Evolutionary conservation across 306 rosid genomes (phyloP).

Genomic region (Canavalia gladiata): DNA sequence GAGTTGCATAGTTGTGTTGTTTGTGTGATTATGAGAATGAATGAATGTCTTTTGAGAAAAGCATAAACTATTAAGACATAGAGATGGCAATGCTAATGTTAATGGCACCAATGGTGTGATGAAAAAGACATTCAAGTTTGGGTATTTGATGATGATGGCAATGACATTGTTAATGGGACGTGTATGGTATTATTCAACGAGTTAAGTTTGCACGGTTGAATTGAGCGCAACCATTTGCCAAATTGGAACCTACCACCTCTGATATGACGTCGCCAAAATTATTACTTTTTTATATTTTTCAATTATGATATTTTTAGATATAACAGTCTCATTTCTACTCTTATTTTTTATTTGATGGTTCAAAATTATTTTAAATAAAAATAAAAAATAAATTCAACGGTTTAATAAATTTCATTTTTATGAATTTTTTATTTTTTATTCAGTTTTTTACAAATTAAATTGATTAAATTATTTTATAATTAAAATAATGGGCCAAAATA

Average conservation of each 20-base stretch:
- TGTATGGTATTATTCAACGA: constrained; percentile 54
- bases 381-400: too few species aligned
- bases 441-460: too few species aligned
- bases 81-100: constrained; percentile 34
- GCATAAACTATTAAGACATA: constrained; percentile 39
- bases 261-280: constrained; percentile 39
- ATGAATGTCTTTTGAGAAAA: background rate
- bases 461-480: too few species aligned
- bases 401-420: too few species aligned
- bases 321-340: too few species aligned
- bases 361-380: too few species aligned
- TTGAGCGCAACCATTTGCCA: constrained; percentile 51
- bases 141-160: constrained; percentile 39
- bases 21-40: background rate
- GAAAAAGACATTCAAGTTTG: constrained; percentile 20
- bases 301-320: too few species aligned
- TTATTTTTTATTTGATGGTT: too few species aligned
- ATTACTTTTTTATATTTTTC: background rate
- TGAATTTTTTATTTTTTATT: too few species aligned
- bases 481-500: too few species aligned
- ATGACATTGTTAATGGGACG: constrained; percentile 2
- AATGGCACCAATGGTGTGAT: background rate
- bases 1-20: constrained; percentile 55
- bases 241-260: constrained; percentile 54
- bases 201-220: constrained; percentile 76